Evolutionary conservation across 257 asterid genomes (phyloP).

Genomic region (Petunia secreta): DNA sequence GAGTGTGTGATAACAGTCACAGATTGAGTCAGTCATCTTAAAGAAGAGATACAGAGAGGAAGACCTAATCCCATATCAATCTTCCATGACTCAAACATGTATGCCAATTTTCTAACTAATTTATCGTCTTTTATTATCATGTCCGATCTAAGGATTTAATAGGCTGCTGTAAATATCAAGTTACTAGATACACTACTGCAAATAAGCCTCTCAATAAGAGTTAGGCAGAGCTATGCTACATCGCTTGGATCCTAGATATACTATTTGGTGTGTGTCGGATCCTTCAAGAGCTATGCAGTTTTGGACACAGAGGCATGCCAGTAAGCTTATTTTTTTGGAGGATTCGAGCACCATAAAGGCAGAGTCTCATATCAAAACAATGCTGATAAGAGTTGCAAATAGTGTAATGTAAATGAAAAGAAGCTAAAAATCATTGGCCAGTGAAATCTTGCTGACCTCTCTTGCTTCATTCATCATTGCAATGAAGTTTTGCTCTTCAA

Average conservation of each 20-base stretch:
- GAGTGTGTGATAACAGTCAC: not conserved
- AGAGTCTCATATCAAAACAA: not conserved
- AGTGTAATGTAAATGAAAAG: not conserved
- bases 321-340: not conserved
- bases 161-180: not conserved
- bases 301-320: not conserved
- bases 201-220: slow-evolving; percentile 9
- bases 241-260: not conserved
- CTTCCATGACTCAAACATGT: not conserved
- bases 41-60: not conserved
- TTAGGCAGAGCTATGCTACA: not conserved
- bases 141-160: not conserved
- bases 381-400: not conserved
- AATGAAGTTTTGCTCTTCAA: slow-evolving; percentile 85
- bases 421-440: not conserved
- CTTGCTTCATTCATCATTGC: slow-evolving; percentile 85
- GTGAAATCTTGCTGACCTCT: slow-evolving; percentile 55
- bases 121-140: not conserved
- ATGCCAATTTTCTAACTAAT: not conserved
- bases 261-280: not conserved
- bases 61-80: not conserved
- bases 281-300: not conserved
- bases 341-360: not conserved
- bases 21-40: not conserved
- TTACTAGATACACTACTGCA: not conserved